These are phyloP conservation scores for Ceratocystiopsis brevicomis DNA, from an alignment of 2,329 filamentous ascomycete species.

Conservation along the genomic window DNA sequence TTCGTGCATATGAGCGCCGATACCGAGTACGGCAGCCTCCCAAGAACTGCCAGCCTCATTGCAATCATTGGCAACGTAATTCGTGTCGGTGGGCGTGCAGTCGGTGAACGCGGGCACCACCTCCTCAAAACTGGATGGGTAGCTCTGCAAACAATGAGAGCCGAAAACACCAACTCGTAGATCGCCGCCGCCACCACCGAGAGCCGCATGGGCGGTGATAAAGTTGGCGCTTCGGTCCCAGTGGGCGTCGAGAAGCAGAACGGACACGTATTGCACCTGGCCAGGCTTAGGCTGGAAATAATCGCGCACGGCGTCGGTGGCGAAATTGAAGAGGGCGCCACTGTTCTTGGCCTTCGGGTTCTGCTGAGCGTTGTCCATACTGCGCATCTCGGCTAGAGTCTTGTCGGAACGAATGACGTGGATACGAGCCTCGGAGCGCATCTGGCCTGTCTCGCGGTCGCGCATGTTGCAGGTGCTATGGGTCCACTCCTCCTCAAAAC, in stretches of 20 bases:
- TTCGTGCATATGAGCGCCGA: constrained; percentile 84
- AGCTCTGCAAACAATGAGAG: constrained; percentile 80
- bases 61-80: constrained; percentile 65
- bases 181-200: constrained; percentile 56
- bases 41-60: constrained; percentile 78
- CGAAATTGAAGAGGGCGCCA: constrained; percentile 58
- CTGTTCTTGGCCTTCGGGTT: constrained; percentile 48
- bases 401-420: constrained; percentile 70
- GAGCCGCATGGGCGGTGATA: constrained; percentile 63
- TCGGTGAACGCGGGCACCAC: constrained; percentile 77
- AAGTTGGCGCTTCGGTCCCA: constrained; percentile 59
- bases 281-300: constrained; percentile 58
- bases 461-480: constrained; percentile 59
- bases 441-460: constrained; percentile 49
- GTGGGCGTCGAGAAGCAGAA: constrained; percentile 69
- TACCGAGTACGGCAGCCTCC: constrained; percentile 89
- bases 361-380: constrained; percentile 63
- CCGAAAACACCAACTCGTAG: constrained; percentile 78
- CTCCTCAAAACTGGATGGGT: constrained; percentile 75
- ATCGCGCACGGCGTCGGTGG: constrained; percentile 55
- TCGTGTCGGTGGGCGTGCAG: constrained; percentile 72
- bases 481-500: constrained; percentile 92
- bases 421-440: constrained; percentile 80
- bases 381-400: constrained; percentile 66
- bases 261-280: constrained; percentile 77